A percentile compares a stretch with the other conserved stretches of the same genome.
Evolutionary conservation across 108 stramenopile genomes (phyloP).

Genomic region (Cyclostephanos tholiformis): DNA sequence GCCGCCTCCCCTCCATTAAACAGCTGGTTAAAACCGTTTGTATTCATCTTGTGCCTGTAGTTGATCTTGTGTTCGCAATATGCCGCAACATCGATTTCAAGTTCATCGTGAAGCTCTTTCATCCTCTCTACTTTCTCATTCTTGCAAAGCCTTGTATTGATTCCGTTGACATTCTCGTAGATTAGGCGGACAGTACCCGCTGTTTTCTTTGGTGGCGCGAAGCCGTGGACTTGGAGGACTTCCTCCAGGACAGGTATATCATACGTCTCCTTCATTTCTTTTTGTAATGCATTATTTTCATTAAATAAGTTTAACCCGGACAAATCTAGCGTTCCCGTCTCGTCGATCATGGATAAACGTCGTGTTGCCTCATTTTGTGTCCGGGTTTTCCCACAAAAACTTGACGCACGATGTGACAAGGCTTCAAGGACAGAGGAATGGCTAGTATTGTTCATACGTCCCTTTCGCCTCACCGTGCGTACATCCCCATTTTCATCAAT

Average conservation of each 20-base stretch:
- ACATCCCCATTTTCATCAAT: background rate
- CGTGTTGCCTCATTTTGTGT: background rate
- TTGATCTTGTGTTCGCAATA: constrained; percentile 19
- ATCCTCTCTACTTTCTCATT: constrained; percentile 1
- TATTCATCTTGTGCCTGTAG: constrained; percentile 1
- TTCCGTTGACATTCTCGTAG: background rate
- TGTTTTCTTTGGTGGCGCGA: background rate
- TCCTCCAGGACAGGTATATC: background rate
- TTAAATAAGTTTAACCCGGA: background rate
- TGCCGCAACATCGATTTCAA: constrained; percentile 8
- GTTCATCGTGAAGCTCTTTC: constrained; percentile 1
- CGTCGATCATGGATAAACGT: background rate
- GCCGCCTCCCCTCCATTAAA: constrained; percentile 22
- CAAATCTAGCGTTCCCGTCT: background rate
- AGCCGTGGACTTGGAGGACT: background rate
- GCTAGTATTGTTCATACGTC: background rate
- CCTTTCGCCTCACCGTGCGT: background rate
- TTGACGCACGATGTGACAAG: background rate
- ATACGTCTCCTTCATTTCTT: background rate
- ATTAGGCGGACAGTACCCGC: background rate
- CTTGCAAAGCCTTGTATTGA: background rate
- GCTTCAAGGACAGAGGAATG: background rate
- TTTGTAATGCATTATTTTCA: background rate
- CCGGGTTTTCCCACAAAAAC: background rate
- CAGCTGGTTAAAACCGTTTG: constrained; percentile 7